phyloP scores from a whole-genome alignment of 345 rosid species.

The Populus deltoides region DNA sequence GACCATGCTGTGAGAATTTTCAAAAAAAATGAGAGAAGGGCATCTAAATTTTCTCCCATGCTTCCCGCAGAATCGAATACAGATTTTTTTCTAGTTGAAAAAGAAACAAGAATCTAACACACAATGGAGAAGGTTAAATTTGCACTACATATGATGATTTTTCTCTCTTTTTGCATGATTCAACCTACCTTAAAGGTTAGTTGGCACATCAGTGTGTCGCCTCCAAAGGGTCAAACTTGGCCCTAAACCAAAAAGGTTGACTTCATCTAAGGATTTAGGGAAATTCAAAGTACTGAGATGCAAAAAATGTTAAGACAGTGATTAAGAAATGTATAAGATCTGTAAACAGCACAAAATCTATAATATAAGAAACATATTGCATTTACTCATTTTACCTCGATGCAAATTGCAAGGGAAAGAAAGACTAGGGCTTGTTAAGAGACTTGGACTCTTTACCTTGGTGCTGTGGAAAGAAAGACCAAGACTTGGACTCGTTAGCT shows the following conservation, averaged over 20 bases:
- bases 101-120: no score
- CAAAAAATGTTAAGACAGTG: neutral
- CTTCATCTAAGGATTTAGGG: neutral
- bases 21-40: no score
- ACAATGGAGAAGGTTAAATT: no score
- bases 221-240: neutral
- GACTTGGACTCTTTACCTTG: neutral
- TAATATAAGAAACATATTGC: neutral
- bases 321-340: neutral
- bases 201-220: no score
- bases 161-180: no score
- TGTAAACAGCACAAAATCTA: neutral
- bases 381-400: neutral
- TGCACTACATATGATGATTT: no score
- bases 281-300: neutral
- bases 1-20: no score
- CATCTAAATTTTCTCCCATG: no score
- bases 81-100: no score
- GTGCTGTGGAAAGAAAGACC: neutral
- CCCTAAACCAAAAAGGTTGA: neutral
- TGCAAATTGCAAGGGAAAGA: neutral
- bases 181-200: no score
- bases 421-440: neutral
- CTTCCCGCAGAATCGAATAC: no score
- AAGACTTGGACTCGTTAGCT: neutral